Evolutionary conservation across 768 basidiomycete species (phyloP).

Genomic region (Lyophyllum decastes): DNA sequence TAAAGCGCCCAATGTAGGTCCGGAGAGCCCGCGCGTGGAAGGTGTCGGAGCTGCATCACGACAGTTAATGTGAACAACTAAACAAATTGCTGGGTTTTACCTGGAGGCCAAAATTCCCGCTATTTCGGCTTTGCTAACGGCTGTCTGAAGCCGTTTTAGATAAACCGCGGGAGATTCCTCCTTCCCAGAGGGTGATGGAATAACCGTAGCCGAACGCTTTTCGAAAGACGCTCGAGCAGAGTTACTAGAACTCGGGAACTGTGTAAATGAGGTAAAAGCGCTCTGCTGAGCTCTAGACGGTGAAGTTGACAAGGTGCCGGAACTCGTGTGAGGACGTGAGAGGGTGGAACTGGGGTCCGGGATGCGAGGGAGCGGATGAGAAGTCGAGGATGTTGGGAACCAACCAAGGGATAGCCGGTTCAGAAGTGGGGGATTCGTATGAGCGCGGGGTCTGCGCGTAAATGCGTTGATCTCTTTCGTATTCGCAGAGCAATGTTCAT

Average conservation of each 20-base stretch:
- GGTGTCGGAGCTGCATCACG: slow-evolving; percentile 56
- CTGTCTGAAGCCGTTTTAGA: slow-evolving; percentile 59
- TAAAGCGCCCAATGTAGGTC: slow-evolving; percentile 73
- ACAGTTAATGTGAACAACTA: slow-evolving; percentile 4
- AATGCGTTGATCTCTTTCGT: slow-evolving; percentile 17
- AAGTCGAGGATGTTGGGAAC: slow-evolving; percentile 48
- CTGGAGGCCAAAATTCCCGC: slow-evolving; percentile 80
- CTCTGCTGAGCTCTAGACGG: slow-evolving; percentile 3
- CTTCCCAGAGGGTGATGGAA: slow-evolving; percentile 51
- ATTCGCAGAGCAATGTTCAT: slow-evolving; percentile 2
- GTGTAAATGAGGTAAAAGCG: slow-evolving; percentile 15
- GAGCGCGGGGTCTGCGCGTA: slow-evolving; percentile 35
- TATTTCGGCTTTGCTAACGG: slow-evolving; percentile 77
- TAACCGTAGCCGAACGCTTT: slow-evolving; percentile 38
- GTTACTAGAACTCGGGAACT: slow-evolving; percentile 25
- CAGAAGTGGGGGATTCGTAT: slow-evolving; percentile 70
- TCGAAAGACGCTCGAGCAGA: slow-evolving; percentile 48
- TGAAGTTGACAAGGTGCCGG: background rate
- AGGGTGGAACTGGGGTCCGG: slow-evolving; percentile 17
- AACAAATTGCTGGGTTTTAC: slow-evolving; percentile 37
- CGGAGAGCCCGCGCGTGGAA: slow-evolving; percentile 72
- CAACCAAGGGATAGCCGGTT: slow-evolving; percentile 71
- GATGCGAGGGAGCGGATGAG: slow-evolving; percentile 26
- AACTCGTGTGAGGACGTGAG: slow-evolving; percentile 16
- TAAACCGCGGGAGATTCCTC: slow-evolving; percentile 75